A percentile compares a stretch with the other conserved stretches of the same genome.
phyloP scores from a whole-genome alignment of 2,329 filamentous ascomycete genomes.

The Claviceps cyperi region DNA sequence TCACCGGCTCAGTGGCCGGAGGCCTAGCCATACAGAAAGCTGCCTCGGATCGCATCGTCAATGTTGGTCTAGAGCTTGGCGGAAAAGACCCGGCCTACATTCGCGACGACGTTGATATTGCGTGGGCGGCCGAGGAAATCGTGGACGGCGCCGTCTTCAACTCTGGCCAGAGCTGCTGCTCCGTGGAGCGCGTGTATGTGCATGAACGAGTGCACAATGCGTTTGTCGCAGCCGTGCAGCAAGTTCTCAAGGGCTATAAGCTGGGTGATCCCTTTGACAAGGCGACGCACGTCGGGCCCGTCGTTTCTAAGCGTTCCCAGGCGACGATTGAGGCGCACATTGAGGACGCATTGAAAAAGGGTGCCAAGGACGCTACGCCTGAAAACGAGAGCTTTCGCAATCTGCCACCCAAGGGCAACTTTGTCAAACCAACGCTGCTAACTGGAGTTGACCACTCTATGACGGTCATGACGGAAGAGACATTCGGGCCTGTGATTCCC shows the following conservation, averaged over 20 bases:
- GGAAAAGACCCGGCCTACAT: conserved; percentile 93
- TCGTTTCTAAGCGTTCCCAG: conserved; percentile 69
- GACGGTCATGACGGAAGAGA: conserved; percentile 85
- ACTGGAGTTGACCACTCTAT: conserved; percentile 68
- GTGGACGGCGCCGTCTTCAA: conserved; percentile 96
- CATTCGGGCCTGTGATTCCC: conserved; percentile 84
- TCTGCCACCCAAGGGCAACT: conserved; percentile 69
- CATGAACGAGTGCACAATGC: conserved; percentile 69
- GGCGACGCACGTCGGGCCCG: conserved; percentile 71
- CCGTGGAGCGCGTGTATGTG: conserved; percentile 83
- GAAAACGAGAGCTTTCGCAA: conserved; percentile 62
- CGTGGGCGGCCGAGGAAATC: conserved; percentile 87
- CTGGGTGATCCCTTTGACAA: conserved; percentile 78
- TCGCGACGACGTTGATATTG: conserved; percentile 68
- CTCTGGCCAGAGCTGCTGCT: conserved; percentile 95
- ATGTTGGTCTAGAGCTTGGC: conserved; percentile 79
- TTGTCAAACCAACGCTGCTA: conserved; percentile 72
- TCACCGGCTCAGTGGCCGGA: conserved; percentile 83
- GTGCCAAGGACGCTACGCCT: conserved; percentile 73
- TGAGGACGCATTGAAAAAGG: conserved; percentile 67
- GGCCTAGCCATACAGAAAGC: conserved; percentile 76
- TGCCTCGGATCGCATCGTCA: conserved; percentile 69
- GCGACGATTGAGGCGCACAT: conserved; percentile 66
- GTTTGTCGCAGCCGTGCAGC: conserved; percentile 67
- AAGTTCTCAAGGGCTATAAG: conserved; percentile 67